Base-by-base conservation (phyloP, 352 stramenopile species). In the Globisporangium nunn region DNA sequence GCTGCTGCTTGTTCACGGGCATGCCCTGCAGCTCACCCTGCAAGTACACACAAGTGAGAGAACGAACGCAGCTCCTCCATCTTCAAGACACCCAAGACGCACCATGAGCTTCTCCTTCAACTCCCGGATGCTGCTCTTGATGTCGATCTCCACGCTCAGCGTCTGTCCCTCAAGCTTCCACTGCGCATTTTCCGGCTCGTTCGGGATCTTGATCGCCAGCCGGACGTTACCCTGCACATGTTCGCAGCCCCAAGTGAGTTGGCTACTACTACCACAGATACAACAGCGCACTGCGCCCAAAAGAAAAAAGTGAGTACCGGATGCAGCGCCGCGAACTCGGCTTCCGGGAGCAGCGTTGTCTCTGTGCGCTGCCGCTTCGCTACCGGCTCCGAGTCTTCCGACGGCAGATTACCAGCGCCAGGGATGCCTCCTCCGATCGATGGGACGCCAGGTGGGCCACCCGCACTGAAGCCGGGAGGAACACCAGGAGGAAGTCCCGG, bases 1-100 rank as follows among this genome's bases (percentile, higher is more conserved):
- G 66, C 71, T 98, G 94, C 71, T 97, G 91, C 67, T 99, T 99
- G 75, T 97, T 98, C 35, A 91, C 64, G 4, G 92, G 92, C 91
- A 98, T 98, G 7, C 75, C 81, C 40, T 87, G 81, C 43, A 98
- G 67, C 48, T 96, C 70, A 4, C 60, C 58, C 80, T 90, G 41
- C 17, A n/a, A 7, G 35, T 8, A 37, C 4, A 40, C 35, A 2
- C 35, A 53, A 37, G 35, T 1, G 31, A 54, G 35, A 44, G 11
- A 62, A 41, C 49, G 10, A n/a, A 40, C 35, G n/a, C 18, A 46
- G 43, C 3, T 30, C 8, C n/a, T 41, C n/a, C 4, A 23, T 18
- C 14, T 50, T 33, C 7, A 8, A 58, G n/a, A 35, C 18, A 23
- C 18, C 1, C 18, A 23, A 2, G 3, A 50, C 44, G 23, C 65